A percentile compares a stretch with the other conserved stretches of the same genome.
phyloP scores from a whole-genome alignment of 768 basidiomycete species.

The Pleurotus tuoliensis region DNA sequence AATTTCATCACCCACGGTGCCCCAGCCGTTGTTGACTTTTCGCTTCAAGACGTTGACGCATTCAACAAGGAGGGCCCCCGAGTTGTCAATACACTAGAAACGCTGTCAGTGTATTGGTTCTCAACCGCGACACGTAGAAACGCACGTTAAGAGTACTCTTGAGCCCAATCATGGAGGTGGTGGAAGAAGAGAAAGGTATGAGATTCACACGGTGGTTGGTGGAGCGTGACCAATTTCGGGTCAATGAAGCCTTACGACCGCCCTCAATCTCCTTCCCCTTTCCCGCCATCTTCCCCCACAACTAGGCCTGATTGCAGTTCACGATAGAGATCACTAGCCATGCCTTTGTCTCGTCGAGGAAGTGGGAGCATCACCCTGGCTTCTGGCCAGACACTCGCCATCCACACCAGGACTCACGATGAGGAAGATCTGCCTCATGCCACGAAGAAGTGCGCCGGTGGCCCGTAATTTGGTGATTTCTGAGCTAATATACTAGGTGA shows the following conservation, averaged over 20 bases:
- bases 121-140: slow-evolving; percentile 6
- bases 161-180: slow-evolving; percentile 82
- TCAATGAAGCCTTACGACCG: slow-evolving; percentile 2
- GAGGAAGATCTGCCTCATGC: slow-evolving; percentile 89
- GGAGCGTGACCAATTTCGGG: slow-evolving; percentile 14
- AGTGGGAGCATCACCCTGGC: slow-evolving; percentile 72
- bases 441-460: slow-evolving; percentile 72
- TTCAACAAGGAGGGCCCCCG: slow-evolving; percentile 90
- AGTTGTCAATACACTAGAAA: slow-evolving; percentile 90
- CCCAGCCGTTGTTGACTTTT: slow-evolving; percentile 95
- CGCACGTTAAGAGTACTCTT: slow-evolving; percentile 86
- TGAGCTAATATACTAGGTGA: slow-evolving; percentile 11
- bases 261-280: not conserved
- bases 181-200: slow-evolving; percentile 8
- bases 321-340: slow-evolving; percentile 21
- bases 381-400: slow-evolving; percentile 74
- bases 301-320: slow-evolving; percentile 4
- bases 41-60: slow-evolving; percentile 96
- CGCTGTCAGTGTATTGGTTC: not conserved
- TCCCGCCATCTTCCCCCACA: slow-evolving; percentile 7
- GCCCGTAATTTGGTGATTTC: slow-evolving; percentile 5
- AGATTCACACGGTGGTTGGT: slow-evolving; percentile 9
- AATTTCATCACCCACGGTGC: slow-evolving; percentile 90
- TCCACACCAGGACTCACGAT: slow-evolving; percentile 86
- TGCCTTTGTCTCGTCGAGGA: slow-evolving; percentile 73